These are phyloP conservation scores for Dactylella cylindrospora DNA, from an alignment of 2,329 filamentous ascomycete species.

Conservation along the genomic window DNA sequence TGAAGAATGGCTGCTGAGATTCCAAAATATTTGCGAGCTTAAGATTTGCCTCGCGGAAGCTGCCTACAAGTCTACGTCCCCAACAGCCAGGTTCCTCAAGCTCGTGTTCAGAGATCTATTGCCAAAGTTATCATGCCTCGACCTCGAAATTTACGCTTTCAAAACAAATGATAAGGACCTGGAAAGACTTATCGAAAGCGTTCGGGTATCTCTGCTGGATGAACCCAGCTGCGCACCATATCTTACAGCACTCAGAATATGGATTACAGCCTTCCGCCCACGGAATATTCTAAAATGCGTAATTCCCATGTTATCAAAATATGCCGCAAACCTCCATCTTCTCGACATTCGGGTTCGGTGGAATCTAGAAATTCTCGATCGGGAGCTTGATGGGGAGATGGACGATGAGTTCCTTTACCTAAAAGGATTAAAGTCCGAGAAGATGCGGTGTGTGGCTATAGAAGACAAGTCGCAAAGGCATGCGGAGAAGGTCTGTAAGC, in stretches of 20 bases:
- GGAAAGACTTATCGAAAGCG: not conserved
- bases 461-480: conserved; percentile 11
- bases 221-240: not conserved
- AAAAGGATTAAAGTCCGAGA: not conserved
- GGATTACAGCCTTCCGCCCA: conserved; percentile 6
- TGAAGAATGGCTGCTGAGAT: not conserved
- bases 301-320: not conserved
- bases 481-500: not conserved
- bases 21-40: conserved; percentile 18
- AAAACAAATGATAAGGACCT: not conserved
- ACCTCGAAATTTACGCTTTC: conserved; percentile 18
- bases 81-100: not conserved
- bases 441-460: not conserved
- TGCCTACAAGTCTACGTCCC: not conserved
- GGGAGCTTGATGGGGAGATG: not conserved
- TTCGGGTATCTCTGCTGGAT: not conserved
- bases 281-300: conserved; percentile 1
- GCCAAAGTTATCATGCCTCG: conserved; percentile 11
- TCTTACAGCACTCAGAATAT: not conserved
- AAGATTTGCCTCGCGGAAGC: conserved; percentile 10
- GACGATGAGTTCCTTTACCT: not conserved
- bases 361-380: not conserved
- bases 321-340: not conserved
- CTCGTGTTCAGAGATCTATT: conserved; percentile 5
- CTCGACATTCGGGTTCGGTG: conserved; percentile 9